These are phyloP conservation scores for Nematocida parisii DNA, from an alignment of 371 early-diverging fungal genomes.

Conservation along the genomic window DNA sequence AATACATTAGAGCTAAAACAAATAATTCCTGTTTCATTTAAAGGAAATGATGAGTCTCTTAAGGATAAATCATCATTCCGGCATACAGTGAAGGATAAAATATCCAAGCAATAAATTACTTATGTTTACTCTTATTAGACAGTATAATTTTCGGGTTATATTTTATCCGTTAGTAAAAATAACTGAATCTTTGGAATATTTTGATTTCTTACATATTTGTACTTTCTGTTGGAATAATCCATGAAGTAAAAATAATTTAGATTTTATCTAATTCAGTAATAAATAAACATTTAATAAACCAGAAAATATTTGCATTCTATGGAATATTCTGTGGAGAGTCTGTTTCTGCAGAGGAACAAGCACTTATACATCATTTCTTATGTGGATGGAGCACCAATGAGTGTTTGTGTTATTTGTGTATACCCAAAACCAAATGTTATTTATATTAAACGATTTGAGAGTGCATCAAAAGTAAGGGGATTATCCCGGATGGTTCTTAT, in stretches of 20 bases:
- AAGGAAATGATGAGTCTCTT: conserved; percentile 60
- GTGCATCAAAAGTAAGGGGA: conserved; percentile 11
- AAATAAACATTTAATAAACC: background rate
- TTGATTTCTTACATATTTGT: no score
- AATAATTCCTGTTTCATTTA: conserved; percentile 62
- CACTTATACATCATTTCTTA: background rate
- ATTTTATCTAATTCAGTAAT: no score
- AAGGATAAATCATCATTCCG: conserved; percentile 57
- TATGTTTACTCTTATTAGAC: background rate
- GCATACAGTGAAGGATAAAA: background rate
- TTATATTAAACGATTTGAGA: conserved; percentile 34
- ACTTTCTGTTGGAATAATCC: no score
- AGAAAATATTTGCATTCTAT: conserved; percentile 12
- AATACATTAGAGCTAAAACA: conserved; percentile 60
- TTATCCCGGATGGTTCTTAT: conserved; percentile 14
- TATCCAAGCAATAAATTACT: background rate
- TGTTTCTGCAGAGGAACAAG: background rate
- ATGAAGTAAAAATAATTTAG: no score
- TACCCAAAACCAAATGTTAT: conserved; percentile 8
- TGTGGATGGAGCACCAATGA: conserved; percentile 1
- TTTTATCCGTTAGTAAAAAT: background rate
- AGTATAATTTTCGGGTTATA: background rate
- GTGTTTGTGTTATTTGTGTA: background rate
- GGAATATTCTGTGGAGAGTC: conserved; percentile 4
- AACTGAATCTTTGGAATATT: no score